Evolutionary conservation across 1,139 yeast genomes (phyloP).

Genomic region (Spencermartinsiella ligniputridi): DNA sequence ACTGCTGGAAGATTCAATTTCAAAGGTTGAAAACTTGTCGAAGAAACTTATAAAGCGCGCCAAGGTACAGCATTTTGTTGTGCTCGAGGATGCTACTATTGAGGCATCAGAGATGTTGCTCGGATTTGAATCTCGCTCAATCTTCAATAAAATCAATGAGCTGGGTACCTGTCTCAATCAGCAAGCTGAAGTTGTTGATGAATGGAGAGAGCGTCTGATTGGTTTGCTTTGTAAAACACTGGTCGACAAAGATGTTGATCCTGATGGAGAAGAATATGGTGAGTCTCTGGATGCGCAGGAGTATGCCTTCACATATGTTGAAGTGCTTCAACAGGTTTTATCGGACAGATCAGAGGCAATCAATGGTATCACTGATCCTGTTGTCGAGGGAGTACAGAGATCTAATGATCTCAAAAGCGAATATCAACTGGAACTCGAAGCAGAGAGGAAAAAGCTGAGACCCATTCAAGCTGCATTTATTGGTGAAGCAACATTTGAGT

Average conservation of each 20-base stretch:
- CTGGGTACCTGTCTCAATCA: conserved; percentile 42
- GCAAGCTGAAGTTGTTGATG: conserved; percentile 55
- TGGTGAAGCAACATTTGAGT: conserved; percentile 9
- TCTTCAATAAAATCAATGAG: conserved; percentile 19
- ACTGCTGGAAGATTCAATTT: conserved; percentile 45
- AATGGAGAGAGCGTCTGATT: conserved; percentile 48
- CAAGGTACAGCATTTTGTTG: conserved; percentile 20
- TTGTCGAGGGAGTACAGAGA: conserved; percentile 1
- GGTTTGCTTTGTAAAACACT: conserved; percentile 45
- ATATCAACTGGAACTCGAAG: conserved; percentile 16
- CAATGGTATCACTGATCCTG: conserved; percentile 31
- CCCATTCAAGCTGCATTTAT: conserved; percentile 13
- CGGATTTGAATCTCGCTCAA: conserved; percentile 23
- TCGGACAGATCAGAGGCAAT: conserved; percentile 52
- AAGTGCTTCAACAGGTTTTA: conserved; percentile 52
- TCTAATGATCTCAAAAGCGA: conserved; percentile 10
- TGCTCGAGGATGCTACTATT: conserved; percentile 25
- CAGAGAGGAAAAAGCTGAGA: conserved; percentile 10
- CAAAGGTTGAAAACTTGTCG: conserved; percentile 29
- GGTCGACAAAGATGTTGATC: conserved; percentile 40
- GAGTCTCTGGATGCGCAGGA: conserved; percentile 72
- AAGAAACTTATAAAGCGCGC: conserved; percentile 16
- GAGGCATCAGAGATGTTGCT: conserved; percentile 24
- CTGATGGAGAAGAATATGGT: conserved; percentile 76
- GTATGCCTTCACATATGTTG: conserved; percentile 58